Percentiles rank a stretch among this genome's conserved stretches.
Evolutionary conservation across 306 rosid species (phyloP).

Genomic region (Glycine latifolia): DNA sequence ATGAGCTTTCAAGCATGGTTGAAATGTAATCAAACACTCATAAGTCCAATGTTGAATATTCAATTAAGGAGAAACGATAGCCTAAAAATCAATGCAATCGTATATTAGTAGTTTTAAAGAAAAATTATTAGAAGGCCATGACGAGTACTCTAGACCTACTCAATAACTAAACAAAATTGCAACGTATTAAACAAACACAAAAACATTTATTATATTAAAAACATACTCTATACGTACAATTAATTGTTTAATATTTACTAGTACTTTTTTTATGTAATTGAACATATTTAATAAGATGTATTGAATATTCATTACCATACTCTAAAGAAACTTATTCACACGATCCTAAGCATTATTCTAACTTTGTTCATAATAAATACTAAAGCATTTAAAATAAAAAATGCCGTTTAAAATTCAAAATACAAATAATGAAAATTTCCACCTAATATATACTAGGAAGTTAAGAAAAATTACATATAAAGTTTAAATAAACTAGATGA

Average conservation of each 20-base stretch:
- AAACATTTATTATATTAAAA: neutral
- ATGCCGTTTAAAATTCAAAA: no score
- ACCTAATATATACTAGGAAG: no score
- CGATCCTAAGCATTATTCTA: neutral
- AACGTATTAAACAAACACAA: neutral
- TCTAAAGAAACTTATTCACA: neutral
- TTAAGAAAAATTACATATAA: no score
- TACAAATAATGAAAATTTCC: no score
- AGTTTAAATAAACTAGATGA: no score
- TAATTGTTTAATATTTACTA: neutral
- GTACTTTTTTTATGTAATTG: neutral
- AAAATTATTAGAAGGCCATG: neutral
- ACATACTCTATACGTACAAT: neutral
- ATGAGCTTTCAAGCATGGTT: conserved; percentile 6
- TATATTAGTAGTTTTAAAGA: neutral
- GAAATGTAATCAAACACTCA: conserved; percentile 10
- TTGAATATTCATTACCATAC: neutral
- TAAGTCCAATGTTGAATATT: conserved; percentile 6
- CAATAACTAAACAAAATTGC: neutral
- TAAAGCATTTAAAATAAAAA: no score
- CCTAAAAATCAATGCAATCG: neutral
- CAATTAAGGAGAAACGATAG: neutral
- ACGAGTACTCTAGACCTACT: neutral
- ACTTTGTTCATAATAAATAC: no score
- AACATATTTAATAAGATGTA: neutral